Percentiles rank a stretch among this genome's conserved stretches.
Conservation (phyloP, 306 rosid genomes). For the Spatholobus suberectus region DNA sequence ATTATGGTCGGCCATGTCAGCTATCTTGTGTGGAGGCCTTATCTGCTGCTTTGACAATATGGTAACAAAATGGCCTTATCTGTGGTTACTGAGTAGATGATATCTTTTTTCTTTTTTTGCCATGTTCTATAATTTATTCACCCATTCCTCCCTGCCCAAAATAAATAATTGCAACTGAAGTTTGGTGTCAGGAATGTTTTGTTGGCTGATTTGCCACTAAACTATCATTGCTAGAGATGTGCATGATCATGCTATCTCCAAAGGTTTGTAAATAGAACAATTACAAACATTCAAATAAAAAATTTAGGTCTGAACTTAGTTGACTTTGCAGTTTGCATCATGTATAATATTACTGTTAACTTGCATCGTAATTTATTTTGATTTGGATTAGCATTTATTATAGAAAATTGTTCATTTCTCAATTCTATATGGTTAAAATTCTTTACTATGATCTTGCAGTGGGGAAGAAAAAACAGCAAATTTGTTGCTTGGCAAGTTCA, state of each 20-base stretch:
- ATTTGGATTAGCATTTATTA: background rate
- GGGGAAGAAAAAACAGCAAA: conserved; percentile 96
- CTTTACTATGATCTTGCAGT: conserved; percentile 55
- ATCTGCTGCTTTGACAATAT: conserved; percentile 91
- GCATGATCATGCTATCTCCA: conserved; percentile 30
- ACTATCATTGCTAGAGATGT: conserved; percentile 8
- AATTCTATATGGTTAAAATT: conserved; percentile 21
- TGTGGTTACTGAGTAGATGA: background rate
- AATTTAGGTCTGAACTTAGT: conserved; percentile 11
- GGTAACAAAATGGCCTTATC: conserved; percentile 55
- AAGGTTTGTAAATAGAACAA: conserved; percentile 13
- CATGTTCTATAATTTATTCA: background rate
- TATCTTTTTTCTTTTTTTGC: background rate
- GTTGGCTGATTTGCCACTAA: conserved; percentile 8
- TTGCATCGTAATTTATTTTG: conserved; percentile 7
- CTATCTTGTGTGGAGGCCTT: conserved; percentile 98
- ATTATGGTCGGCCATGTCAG: conserved; percentile 94
- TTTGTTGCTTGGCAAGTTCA: conserved; percentile 86
- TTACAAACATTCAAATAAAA: conserved; percentile 2
- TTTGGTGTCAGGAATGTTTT: conserved; percentile 26
- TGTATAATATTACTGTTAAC: conserved; percentile 17
- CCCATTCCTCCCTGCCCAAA: background rate
- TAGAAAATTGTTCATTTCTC: background rate
- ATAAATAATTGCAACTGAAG: background rate
- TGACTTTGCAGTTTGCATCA: conserved; percentile 25